Percentiles rank a stretch among this genome's conserved stretches.
phyloP scores from a whole-genome alignment of 345 rosid species.

The Brassica incana region DNA sequence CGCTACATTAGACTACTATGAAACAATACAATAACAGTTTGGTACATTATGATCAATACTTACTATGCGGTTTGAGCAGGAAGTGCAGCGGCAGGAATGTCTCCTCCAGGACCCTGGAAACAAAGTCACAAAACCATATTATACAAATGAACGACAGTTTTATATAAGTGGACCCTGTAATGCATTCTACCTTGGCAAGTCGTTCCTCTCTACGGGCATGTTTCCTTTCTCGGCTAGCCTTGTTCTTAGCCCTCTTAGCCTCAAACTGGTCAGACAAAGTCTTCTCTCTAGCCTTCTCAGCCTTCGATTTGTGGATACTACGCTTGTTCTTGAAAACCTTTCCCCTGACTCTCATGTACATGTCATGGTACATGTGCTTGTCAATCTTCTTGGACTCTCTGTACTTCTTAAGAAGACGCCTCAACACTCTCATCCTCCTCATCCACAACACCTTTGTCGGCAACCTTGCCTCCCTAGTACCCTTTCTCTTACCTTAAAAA shows the following conservation, averaged over 20 bases:
- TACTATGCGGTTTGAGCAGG: slow-evolving; percentile 44
- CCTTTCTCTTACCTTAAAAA: slow-evolving; percentile 52
- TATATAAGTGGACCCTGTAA: no score
- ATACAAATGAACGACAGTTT: no score
- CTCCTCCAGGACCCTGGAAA: slow-evolving; percentile 64
- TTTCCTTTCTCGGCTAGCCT: no score
- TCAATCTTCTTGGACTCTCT: slow-evolving; percentile 74
- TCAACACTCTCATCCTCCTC: no score
- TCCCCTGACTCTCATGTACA: slow-evolving; percentile 98
- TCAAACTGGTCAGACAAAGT: no score
- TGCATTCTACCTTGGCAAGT: slow-evolving; percentile 60
- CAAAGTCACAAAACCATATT: not conserved
- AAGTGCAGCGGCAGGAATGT: slow-evolving; percentile 42
- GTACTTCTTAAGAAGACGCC: no score
- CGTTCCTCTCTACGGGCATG: slow-evolving; percentile 84
- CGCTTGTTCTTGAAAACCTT: slow-evolving; percentile 94
- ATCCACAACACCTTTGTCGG: slow-evolving; percentile 36
- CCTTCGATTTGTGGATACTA: slow-evolving; percentile 26
- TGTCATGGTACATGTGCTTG: slow-evolving; percentile 96
- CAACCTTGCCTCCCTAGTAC: slow-evolving; percentile 92
- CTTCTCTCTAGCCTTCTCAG: no score
- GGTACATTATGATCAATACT: slow-evolving; percentile 6
- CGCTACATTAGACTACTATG: no score
- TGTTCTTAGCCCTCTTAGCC: no score
- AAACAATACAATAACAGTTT: not conserved